Base-by-base conservation (phyloP, 2,329 filamentous ascomycete genomes). In the Pestalotiopsis fici region DNA sequence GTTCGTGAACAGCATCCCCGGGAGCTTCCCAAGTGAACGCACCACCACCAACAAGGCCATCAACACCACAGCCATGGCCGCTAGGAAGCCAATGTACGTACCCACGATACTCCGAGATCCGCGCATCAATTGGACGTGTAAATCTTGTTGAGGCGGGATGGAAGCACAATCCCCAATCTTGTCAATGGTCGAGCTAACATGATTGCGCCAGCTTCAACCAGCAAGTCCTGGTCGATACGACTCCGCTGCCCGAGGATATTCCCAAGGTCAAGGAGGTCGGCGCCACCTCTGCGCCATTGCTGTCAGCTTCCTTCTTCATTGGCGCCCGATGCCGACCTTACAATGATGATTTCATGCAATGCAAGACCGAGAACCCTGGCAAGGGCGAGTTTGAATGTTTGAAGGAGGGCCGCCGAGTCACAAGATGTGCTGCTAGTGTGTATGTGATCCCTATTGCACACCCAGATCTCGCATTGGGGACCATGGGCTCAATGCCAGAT, bases 311-410 rank as follows among this genome's bases (percentile, higher is more conserved):
- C 64, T 99, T 93, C 88, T 99, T 98, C 82, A 99, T 99, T 79
- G 96, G 96, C 71, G 95, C 94, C 73, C 91, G 95, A 78, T 99
- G 96, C 90, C 92, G 89, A 80, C 86, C 93, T 67, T 99, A 95
- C 87, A 98, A 98, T 83, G 96, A 99, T 86, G 96, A 99, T 84
- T 99, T 92, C 85, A 99, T 99, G 95, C 93, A 97, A 86, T 99
- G 96, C 92, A 99, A 99, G 91, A 93, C 89, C 74, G 94, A 98
- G 83, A 91, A 94, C 76, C 91, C 93, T 70, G 96, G 96, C 76
- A 90, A 89, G 82, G 96, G 94, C 80, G 96, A 99, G 86, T 82
- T 97, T 71, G 93, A 97, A 74, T 99, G 96, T 83, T 84, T 99
- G 88, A 95, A 93, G 87, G 96, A 99, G 85, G 96, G 96, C 67